phyloP scores from a whole-genome alignment of 345 rosid species.

The Leavenworthia alabamica region DNA sequence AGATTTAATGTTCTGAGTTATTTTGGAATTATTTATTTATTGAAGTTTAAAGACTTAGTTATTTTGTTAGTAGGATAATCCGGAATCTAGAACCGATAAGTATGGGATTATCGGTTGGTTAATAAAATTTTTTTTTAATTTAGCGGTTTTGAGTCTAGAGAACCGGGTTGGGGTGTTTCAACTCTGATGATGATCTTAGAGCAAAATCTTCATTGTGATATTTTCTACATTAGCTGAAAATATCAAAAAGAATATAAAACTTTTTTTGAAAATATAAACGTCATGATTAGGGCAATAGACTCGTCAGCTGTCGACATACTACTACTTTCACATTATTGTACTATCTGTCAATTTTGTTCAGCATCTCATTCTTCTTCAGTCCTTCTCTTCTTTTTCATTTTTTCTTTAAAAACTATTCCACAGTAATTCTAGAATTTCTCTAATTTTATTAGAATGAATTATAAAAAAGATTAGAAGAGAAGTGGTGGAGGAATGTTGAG shows the following conservation, averaged over 20 bases:
- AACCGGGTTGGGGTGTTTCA: too few relatives aligned
- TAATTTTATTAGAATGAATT: conserved; percentile 2
- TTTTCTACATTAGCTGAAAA: conserved; percentile 3
- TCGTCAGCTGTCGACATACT: conserved; percentile 11
- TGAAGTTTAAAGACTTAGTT: too few relatives aligned
- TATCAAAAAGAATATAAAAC: neutral
- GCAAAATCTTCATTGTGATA: neutral
- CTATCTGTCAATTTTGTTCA: conserved; percentile 21
- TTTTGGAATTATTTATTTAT: too few relatives aligned
- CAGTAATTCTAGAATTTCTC: neutral
- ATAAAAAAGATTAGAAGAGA: neutral
- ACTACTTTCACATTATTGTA: conserved; percentile 21
- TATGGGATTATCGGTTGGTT: too few relatives aligned
- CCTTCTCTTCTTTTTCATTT: neutral
- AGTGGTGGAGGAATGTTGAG: conserved; percentile 25
- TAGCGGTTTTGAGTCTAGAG: too few relatives aligned
- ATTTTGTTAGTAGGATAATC: too few relatives aligned
- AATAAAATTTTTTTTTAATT: too few relatives aligned
- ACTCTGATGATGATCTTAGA: neutral
- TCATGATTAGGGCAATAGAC: neutral
- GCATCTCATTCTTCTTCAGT: conserved; percentile 18
- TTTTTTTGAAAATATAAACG: neutral
- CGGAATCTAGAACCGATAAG: too few relatives aligned
- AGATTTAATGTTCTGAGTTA: too few relatives aligned
- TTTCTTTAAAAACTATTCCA: neutral